phyloP scores from a whole-genome alignment of 208 protist species.

The Trypanosoma conorhini region DNA sequence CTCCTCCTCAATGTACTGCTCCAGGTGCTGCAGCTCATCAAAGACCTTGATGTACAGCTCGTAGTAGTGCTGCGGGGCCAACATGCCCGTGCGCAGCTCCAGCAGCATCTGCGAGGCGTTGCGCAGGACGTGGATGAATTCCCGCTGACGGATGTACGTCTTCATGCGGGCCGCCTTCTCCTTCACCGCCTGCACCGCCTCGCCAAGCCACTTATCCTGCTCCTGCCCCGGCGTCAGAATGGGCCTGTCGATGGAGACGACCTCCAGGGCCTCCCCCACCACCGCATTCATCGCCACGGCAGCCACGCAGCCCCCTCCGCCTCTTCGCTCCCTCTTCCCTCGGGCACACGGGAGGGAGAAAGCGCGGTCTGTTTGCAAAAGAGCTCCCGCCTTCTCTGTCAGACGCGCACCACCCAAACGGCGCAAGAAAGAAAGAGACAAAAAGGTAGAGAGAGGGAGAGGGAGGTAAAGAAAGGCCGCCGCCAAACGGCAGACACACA shows the following conservation, averaged over 20 bases:
- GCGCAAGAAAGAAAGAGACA: neutral
- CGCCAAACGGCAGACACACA: neutral
- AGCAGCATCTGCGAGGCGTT: slow-evolving; percentile 90
- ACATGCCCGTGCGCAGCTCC: slow-evolving; percentile 94
- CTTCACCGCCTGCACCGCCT: slow-evolving; percentile 70
- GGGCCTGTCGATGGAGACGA: slow-evolving; percentile 53
- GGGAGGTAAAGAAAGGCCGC: neutral
- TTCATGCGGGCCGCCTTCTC: slow-evolving; percentile 81
- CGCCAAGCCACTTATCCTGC: slow-evolving; percentile 91
- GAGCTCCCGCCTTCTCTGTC: neutral
- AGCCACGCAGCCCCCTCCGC: neutral
- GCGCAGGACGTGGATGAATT: slow-evolving; percentile 91
- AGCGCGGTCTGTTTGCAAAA: neutral
- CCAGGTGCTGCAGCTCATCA: slow-evolving; percentile 90
- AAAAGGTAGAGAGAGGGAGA: neutral
- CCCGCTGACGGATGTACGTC: slow-evolving; percentile 59
- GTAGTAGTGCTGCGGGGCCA: slow-evolving; percentile 98
- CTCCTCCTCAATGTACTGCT: slow-evolving; percentile 90
- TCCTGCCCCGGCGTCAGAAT: slow-evolving; percentile 87
- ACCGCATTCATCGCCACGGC: slow-evolving; percentile 2
- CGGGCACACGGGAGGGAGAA: neutral
- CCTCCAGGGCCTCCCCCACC: neutral
- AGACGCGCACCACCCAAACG: neutral
- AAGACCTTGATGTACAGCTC: slow-evolving; percentile 96
- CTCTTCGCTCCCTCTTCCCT: neutral